A percentile compares a stretch with the other conserved stretches of the same genome.
Evolutionary conservation across 2,329 filamentous ascomycete genomes (phyloP).

Genomic region (Fragosphaeria purpurea): DNA sequence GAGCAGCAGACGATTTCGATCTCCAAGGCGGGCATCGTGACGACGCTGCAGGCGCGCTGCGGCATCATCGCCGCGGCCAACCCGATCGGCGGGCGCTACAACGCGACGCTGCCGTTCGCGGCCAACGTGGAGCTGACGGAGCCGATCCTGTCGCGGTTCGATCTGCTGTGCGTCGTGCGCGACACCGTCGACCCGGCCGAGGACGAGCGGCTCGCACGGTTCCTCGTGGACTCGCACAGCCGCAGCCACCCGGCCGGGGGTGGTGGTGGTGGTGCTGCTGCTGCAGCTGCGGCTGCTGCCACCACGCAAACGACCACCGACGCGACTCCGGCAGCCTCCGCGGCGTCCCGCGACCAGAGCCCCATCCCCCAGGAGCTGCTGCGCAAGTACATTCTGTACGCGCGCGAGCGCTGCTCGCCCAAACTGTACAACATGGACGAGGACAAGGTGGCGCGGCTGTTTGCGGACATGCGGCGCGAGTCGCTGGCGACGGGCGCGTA

Average conservation of each 20-base stretch:
- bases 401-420: constrained; percentile 76
- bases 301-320: constrained; percentile 22
- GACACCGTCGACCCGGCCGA: constrained; percentile 89
- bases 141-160: constrained; percentile 94
- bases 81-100: constrained; percentile 91
- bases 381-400: constrained; percentile 87
- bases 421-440: constrained; percentile 97
- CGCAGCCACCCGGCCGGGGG: constrained; percentile 58
- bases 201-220: constrained; percentile 85
- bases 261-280: background rate
- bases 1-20: constrained; percentile 99
- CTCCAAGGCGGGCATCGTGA: constrained; percentile 96
- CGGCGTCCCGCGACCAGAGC: constrained; percentile 35
- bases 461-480: constrained; percentile 92
- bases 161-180: constrained; percentile 90
- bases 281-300: background rate
- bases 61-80: constrained; percentile 96
- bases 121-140: constrained; percentile 96
- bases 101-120: constrained; percentile 89
- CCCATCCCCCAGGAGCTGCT: constrained; percentile 86
- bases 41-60: constrained; percentile 88
- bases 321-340: constrained; percentile 12
- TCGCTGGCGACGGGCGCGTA: constrained; percentile 90
- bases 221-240: constrained; percentile 90
- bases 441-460: constrained; percentile 88